Percentiles rank a stretch among this genome's conserved stretches.
Conservation (phyloP, 371 early-diverging fungal species). For the Saksenaea oblongispora region DNA sequence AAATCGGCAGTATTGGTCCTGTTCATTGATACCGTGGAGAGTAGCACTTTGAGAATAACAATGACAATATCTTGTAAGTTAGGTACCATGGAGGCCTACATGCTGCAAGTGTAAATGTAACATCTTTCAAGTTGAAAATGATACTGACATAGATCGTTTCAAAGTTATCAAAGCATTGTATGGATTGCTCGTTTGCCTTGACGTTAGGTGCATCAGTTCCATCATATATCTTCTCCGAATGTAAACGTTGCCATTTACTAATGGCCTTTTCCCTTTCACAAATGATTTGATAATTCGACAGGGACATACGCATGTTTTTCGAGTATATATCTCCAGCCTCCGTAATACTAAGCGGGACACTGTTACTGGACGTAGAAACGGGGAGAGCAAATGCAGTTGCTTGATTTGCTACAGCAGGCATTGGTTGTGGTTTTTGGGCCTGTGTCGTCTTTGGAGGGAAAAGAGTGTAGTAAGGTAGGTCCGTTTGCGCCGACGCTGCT, state of each 20-base stretch:
- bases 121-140: neutral
- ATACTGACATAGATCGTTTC: slow-evolving; percentile 38
- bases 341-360: slow-evolving; percentile 53
- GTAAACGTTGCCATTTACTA: slow-evolving; percentile 38
- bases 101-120: slow-evolving; percentile 6
- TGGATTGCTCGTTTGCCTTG: slow-evolving; percentile 8
- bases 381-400: slow-evolving; percentile 49
- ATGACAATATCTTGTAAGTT: slow-evolving; percentile 52
- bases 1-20: neutral
- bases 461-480: slow-evolving; percentile 42
- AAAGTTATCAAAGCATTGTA: slow-evolving; percentile 30
- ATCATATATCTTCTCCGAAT: slow-evolving; percentile 6
- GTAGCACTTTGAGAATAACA: slow-evolving; percentile 44
- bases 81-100: slow-evolving; percentile 42
- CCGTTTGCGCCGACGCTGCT: slow-evolving; percentile 24
- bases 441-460: slow-evolving; percentile 51
- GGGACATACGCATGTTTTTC: slow-evolving; percentile 63
- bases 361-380: slow-evolving; percentile 35
- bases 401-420: neutral
- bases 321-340: slow-evolving; percentile 65
- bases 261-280: slow-evolving; percentile 56
- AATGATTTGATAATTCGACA: slow-evolving; percentile 61
- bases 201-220: neutral
- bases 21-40: slow-evolving; percentile 37
- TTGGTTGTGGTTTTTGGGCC: slow-evolving; percentile 25